A percentile compares a stretch with the other conserved stretches of the same genome.
Evolutionary conservation across 495 filamentous ascomycete genomes (phyloP).

Genomic region (Aspergillus incahuasiensis): DNA sequence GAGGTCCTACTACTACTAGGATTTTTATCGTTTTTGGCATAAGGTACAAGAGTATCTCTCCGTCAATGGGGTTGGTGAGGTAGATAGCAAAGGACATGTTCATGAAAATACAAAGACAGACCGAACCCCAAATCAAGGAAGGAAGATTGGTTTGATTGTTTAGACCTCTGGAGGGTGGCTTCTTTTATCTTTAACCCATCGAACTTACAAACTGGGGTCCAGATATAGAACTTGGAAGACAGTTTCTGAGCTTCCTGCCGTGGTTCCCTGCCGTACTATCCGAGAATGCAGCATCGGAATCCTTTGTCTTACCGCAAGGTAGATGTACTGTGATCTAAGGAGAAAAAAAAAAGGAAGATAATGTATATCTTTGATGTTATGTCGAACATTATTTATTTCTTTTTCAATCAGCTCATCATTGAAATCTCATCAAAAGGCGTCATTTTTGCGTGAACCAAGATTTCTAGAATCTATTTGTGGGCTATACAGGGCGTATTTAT

Average conservation of each 20-base stretch:
- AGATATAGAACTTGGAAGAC: too few relatives aligned
- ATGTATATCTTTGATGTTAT: background rate
- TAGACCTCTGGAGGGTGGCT: too few relatives aligned
- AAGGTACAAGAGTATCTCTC: background rate
- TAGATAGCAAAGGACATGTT: too few relatives aligned
- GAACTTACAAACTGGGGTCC: too few relatives aligned
- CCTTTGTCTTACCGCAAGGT: too few relatives aligned
- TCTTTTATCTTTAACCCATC: too few relatives aligned
- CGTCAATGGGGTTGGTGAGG: background rate
- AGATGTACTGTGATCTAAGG: background rate
- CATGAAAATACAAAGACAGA: too few relatives aligned
- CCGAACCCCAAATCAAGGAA: too few relatives aligned
- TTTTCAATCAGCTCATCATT: slow-evolving; percentile 4
- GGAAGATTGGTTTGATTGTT: too few relatives aligned
- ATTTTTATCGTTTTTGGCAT: background rate
- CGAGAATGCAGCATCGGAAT: too few relatives aligned
- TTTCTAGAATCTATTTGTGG: slow-evolving; percentile 32
- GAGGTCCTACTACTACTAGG: background rate
- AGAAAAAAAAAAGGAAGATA: background rate
- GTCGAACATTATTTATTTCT: background rate
- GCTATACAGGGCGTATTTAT: slow-evolving; percentile 16
- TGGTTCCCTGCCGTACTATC: too few relatives aligned
- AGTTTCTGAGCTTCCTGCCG: too few relatives aligned
- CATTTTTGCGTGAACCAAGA: slow-evolving; percentile 1
- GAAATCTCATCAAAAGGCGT: slow-evolving; percentile 8